Base-by-base conservation (phyloP, 306 rosid genomes). In the Vicia sativa region DNA sequence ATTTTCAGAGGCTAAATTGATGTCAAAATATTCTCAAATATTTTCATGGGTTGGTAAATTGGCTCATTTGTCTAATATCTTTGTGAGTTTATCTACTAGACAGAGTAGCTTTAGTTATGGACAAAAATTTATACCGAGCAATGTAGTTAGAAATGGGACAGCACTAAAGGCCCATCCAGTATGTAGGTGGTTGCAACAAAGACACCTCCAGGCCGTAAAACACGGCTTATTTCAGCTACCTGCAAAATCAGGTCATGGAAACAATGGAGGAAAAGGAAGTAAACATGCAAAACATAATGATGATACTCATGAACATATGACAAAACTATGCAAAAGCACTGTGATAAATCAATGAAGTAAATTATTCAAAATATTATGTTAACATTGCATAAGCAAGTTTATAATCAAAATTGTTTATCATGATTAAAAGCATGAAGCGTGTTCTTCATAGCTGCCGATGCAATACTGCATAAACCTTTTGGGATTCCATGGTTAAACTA, bases 151-250 rank as follows among this genome's bases (percentile, higher is more conserved):
- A 82, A 83, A 81, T 50, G 96, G 98, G 65, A 90, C 21, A 71
- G 57, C 44, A 34, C 80, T 29, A 56, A 74, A 44, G 84, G 90
- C 9, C 96, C 96, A 6, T 92, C 98, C 10, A 80, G 67, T 80
- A 90, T 74, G 79, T 45, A 79, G 65, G 97, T 93, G 56, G 91
- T 85, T 21, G 97, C 95, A 50, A 93, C 91, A 76, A 93, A 88
- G 63, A 93, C 91, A 53, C 98, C 96, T 72, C 96, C 96, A 15
- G 96, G 96, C 77, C 93, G 82, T 64, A 90, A 76, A 53, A 90
- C 84, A 49, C 91, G 85, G 77, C 96, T 87, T 77, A 90, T 88
- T 76, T 90, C 98, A 58, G 96, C 93, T 38, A 92, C 93, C 96
- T 92, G 78, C 68, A 80, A 81, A 49, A 72, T 37, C 54, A 56